Percentiles rank a stretch among this genome's conserved stretches.
Evolutionary conservation across 371 early-diverging fungal species (phyloP).

Genomic region (Mucor lusitanicus): DNA sequence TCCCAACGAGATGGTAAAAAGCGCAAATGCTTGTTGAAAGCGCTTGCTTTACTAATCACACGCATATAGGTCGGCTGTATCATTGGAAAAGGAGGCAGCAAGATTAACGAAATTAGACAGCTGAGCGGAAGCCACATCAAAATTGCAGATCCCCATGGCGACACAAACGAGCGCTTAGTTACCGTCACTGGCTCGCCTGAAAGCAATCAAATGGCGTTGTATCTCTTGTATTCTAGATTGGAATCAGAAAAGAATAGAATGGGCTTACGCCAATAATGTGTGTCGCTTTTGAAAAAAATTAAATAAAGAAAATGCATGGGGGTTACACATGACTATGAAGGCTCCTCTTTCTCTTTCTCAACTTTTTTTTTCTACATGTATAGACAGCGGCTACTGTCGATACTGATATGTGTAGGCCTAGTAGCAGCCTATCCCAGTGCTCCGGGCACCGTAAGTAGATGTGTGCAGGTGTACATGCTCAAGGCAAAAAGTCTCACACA

Average conservation of each 20-base stretch:
- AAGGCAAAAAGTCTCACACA: too few species aligned
- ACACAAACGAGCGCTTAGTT: conserved; percentile 72
- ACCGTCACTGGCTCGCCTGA: conserved; percentile 84
- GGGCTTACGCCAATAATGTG: conserved; percentile 15
- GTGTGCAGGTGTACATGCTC: background rate
- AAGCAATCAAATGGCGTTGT: conserved; percentile 80
- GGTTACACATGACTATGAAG: background rate
- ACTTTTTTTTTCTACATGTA: background rate
- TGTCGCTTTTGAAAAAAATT: background rate
- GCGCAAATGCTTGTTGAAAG: too few species aligned
- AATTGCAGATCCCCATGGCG: conserved; percentile 66
- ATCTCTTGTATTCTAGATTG: conserved; percentile 75
- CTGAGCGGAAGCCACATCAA: conserved; percentile 79
- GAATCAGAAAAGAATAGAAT: conserved; percentile 73
- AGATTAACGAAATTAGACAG: conserved; percentile 84
- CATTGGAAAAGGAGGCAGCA: conserved; percentile 86
- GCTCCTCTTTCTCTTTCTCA: background rate
- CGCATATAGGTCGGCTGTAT: conserved; percentile 68
- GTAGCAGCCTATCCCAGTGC: conserved; percentile 34
- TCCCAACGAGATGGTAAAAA: conserved; percentile 74
- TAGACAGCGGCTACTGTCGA: background rate
- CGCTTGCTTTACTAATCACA: too few species aligned
- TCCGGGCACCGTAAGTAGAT: conserved; percentile 46
- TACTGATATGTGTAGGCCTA: background rate
- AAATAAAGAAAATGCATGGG: background rate